Percentiles rank a stretch among this genome's conserved stretches.
These are phyloP conservation scores for Ochromonas danica DNA, from an alignment of 108 stramenopile genomes.

Conservation along the genomic window DNA sequence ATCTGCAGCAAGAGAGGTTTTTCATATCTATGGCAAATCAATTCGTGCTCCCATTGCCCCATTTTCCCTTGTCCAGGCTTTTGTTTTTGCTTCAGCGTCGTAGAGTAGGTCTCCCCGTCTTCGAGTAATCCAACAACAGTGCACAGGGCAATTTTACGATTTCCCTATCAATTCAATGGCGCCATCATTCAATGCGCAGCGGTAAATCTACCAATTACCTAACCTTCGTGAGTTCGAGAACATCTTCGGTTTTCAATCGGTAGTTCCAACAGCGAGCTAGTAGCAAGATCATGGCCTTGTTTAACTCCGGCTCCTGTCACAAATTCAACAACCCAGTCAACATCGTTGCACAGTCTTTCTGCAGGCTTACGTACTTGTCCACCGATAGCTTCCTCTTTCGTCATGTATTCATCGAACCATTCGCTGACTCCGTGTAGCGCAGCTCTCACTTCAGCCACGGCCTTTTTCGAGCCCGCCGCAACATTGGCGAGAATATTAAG, in stretches of 20 bases:
- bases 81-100: slow-evolving; percentile 53
- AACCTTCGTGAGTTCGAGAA: slow-evolving; percentile 54
- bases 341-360: background rate
- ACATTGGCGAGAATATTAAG: slow-evolving; percentile 57
- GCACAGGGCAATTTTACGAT: slow-evolving; percentile 32
- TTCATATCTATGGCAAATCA: slow-evolving; percentile 57
- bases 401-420: slow-evolving; percentile 62
- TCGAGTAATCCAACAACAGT: slow-evolving; percentile 48
- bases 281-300: slow-evolving; percentile 60
- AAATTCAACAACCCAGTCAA: background rate
- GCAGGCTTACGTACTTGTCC: background rate
- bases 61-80: slow-evolving; percentile 51
- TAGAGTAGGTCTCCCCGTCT: slow-evolving; percentile 62
- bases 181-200: background rate
- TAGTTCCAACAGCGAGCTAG: slow-evolving; percentile 56
- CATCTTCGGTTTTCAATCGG: slow-evolving; percentile 59
- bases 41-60: slow-evolving; percentile 63
- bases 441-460: slow-evolving; percentile 42
- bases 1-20: slow-evolving; percentile 60
- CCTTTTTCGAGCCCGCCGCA: slow-evolving; percentile 15
- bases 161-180: background rate
- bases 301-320: slow-evolving; percentile 56
- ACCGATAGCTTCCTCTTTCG: slow-evolving; percentile 37
- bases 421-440: slow-evolving; percentile 49
- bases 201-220: background rate